Percentiles rank a stretch among this genome's conserved stretches.
Conservation (phyloP, 805 yeast genomes). For the Ogataea minuta region DNA sequence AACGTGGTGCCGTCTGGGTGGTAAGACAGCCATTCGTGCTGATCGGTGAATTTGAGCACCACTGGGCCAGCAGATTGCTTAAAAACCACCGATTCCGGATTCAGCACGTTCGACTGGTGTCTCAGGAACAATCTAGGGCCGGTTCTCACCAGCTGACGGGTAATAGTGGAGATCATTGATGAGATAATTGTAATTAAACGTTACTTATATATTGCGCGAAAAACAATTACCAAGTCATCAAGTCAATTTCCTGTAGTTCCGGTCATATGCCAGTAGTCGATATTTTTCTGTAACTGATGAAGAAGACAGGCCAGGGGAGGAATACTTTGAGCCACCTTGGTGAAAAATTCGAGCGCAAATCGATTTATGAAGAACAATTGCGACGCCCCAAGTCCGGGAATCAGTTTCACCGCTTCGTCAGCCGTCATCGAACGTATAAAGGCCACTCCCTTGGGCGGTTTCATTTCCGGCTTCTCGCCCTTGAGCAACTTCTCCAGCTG, state of each 20-base stretch:
- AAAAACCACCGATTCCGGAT: conserved; percentile 31
- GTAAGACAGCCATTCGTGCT: conserved; percentile 93
- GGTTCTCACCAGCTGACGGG: conserved; percentile 11
- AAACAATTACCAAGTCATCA: conserved; percentile 7
- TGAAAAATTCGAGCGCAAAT: conserved; percentile 77
- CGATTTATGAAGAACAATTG: conserved; percentile 81
- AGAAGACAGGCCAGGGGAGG: conserved; percentile 60
- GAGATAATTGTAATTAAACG: background rate
- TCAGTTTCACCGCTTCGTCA: conserved; percentile 43
- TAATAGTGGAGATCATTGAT: conserved; percentile 7
- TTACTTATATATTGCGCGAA: conserved; percentile 10
- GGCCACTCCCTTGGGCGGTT: conserved; percentile 1
- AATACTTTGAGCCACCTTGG: conserved; percentile 55
- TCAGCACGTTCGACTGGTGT: conserved; percentile 27
- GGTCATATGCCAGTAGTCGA: conserved; percentile 49
- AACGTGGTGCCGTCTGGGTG: conserved; percentile 81
- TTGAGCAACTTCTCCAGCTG: conserved; percentile 41
- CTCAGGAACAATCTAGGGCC: conserved; percentile 11
- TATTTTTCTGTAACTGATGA: conserved; percentile 52
- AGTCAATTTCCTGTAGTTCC: conserved; percentile 11
- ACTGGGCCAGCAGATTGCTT: conserved; percentile 42
- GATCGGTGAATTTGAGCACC: conserved; percentile 68
- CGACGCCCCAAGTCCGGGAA: conserved; percentile 58
- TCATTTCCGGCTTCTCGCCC: conserved; percentile 5
- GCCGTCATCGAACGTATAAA: conserved; percentile 30